Evolutionary conservation across 352 stramenopile genomes (phyloP).

Genomic region (Globisporangium recalcitrans): DNA sequence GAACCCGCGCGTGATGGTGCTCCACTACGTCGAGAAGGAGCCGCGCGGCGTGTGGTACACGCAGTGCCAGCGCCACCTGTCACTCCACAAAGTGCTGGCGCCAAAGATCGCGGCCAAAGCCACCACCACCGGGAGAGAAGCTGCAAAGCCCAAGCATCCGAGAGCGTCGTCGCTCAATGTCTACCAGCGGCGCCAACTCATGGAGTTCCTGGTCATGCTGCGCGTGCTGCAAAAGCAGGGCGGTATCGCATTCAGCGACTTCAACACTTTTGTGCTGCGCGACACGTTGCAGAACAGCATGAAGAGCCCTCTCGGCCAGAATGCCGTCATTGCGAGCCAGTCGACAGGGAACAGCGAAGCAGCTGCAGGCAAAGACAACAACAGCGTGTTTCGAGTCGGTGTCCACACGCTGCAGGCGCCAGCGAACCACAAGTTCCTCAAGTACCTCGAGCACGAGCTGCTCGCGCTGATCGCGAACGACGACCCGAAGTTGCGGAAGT

Average conservation of each 20-base stretch:
- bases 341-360: background rate
- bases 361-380: background rate
- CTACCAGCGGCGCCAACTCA: conserved; percentile 24
- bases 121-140: background rate
- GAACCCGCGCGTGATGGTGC: conserved; percentile 26
- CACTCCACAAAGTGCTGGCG: conserved; percentile 32
- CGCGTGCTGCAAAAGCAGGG: conserved; percentile 29
- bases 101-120: conserved; percentile 17
- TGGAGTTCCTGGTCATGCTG: conserved; percentile 36
- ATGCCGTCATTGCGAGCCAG: conserved; percentile 22
- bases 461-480: conserved; percentile 20
- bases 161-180: conserved; percentile 5
- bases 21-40: conserved; percentile 33
- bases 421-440: conserved; percentile 24
- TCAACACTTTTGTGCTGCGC: conserved; percentile 40
- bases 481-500: conserved; percentile 21
- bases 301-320: background rate
- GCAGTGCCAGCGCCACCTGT: conserved; percentile 39
- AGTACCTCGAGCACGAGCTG: conserved; percentile 25
- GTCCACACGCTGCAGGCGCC: conserved; percentile 31
- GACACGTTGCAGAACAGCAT: background rate
- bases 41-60: conserved; percentile 41
- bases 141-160: conserved; percentile 1
- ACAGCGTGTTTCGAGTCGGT: conserved; percentile 17
- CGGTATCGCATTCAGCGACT: conserved; percentile 35